phyloP scores from a whole-genome alignment of 306 rosid genomes.

The Cucumis hystrix region DNA sequence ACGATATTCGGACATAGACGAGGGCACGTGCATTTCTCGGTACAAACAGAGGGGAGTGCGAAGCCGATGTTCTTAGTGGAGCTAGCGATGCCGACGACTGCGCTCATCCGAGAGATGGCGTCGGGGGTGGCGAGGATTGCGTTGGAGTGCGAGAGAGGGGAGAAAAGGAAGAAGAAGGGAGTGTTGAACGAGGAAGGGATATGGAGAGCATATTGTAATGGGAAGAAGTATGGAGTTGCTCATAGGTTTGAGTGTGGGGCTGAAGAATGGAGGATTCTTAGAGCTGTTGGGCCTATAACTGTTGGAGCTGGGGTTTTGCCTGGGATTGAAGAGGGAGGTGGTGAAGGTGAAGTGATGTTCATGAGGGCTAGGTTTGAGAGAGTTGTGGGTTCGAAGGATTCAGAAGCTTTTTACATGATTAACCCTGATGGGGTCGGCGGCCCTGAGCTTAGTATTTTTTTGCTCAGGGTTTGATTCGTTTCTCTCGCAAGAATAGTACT shows the following conservation, averaged over 20 bases:
- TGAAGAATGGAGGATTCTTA: constrained; percentile 72
- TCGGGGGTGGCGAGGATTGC: constrained; percentile 78
- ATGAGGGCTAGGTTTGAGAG: constrained; percentile 89
- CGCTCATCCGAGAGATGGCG: constrained; percentile 73
- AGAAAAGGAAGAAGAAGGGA: background rate
- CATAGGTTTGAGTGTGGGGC: constrained; percentile 40
- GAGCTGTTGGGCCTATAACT: constrained; percentile 59
- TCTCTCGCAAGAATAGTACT: too few relatives aligned
- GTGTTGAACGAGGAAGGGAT: constrained; percentile 35
- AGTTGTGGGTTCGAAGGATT: constrained; percentile 75
- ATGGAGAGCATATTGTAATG: constrained; percentile 85
- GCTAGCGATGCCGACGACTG: constrained; percentile 63
- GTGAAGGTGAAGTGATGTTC: constrained; percentile 56
- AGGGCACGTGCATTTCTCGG: constrained; percentile 63
- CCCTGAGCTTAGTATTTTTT: constrained; percentile 73
- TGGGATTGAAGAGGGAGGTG: constrained; percentile 8
- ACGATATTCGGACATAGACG: constrained; percentile 75
- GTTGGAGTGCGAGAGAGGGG: constrained; percentile 47
- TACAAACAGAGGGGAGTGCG: constrained; percentile 44
- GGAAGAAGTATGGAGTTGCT: constrained; percentile 64
- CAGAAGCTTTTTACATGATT: constrained; percentile 80
- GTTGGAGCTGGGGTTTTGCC: constrained; percentile 91
- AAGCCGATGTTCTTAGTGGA: constrained; percentile 49
- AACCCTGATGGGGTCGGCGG: constrained; percentile 67
- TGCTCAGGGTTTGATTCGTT: constrained; percentile 48